Evolutionary conservation across 176 grass and related monocot species (phyloP).

Genomic region (Typha latifolia): DNA sequence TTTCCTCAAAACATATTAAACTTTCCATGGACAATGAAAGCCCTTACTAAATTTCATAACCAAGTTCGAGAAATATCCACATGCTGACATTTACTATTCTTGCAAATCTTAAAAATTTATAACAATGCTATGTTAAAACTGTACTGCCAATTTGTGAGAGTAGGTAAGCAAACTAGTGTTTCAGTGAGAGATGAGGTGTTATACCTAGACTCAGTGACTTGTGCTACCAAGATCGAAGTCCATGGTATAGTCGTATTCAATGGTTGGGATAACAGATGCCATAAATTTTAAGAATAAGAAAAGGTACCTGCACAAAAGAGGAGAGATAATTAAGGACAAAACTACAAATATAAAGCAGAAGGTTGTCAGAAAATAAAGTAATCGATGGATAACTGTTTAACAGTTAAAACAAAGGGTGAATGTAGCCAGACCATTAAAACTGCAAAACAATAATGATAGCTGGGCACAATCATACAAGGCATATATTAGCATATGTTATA

Average conservation of each 20-base stretch:
- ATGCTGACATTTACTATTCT: too few relatives aligned
- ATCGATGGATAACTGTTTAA: neutral
- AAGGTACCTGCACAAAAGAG: conserved; percentile 50
- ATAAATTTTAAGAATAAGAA: conserved; percentile 99
- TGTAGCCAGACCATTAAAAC: too few relatives aligned
- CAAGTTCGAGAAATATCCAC: too few relatives aligned
- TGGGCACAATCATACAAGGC: neutral
- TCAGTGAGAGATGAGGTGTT: neutral
- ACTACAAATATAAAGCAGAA: neutral
- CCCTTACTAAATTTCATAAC: too few relatives aligned
- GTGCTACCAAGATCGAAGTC: conserved; percentile 81
- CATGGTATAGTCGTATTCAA: conserved; percentile 97
- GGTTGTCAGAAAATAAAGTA: neutral
- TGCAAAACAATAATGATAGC: neutral
- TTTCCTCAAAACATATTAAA: too few relatives aligned
- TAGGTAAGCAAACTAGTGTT: too few relatives aligned
- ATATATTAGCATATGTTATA: too few relatives aligned
- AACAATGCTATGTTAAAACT: too few relatives aligned
- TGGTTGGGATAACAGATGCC: conserved; percentile 84
- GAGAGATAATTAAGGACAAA: neutral
- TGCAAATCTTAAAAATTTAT: too few relatives aligned
- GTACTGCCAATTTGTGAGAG: too few relatives aligned
- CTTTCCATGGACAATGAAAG: too few relatives aligned
- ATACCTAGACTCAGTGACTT: conserved; percentile 40
- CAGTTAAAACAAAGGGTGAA: neutral